Conservation (phyloP, 2,329 filamentous ascomycete species). For the Xylariaceae sp. region DNA sequence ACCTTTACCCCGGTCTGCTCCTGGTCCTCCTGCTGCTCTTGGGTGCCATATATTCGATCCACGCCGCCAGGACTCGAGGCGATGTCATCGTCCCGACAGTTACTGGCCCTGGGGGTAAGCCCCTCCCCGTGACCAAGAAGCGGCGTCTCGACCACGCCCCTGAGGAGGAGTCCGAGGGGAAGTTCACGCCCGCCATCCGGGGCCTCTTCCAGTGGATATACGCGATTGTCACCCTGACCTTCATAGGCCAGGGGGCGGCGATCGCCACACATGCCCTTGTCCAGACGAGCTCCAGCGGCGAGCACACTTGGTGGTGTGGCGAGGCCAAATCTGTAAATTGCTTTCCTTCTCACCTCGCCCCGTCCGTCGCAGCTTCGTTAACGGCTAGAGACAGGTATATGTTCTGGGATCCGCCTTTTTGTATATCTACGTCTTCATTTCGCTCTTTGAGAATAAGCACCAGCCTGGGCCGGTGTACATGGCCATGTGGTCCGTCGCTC, state of each 20-base stretch:
- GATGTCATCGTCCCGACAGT: conserved; percentile 42
- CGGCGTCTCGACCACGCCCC: conserved; percentile 43
- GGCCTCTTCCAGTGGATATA: conserved; percentile 69
- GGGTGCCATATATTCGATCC: conserved; percentile 48
- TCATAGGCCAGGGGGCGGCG: conserved; percentile 67
- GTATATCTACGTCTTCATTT: conserved; percentile 79
- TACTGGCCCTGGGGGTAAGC: conserved; percentile 82
- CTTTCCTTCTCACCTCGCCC: neutral
- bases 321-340: conserved; percentile 30
- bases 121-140: conserved; percentile 64
- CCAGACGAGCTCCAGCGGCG: conserved; percentile 33
- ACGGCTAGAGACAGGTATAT: conserved; percentile 64
- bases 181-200: conserved; percentile 38
- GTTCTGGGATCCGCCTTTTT: conserved; percentile 80
- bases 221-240: conserved; percentile 64
- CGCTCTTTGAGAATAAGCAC: conserved; percentile 75
- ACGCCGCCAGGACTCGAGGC: conserved; percentile 45
- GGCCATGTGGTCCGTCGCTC: conserved; percentile 67
- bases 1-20: conserved; percentile 48
- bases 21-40: conserved; percentile 46
- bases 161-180: conserved; percentile 33
- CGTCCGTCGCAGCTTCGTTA: conserved; percentile 2
- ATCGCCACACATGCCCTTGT: conserved; percentile 70
- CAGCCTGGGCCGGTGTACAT: conserved; percentile 78
- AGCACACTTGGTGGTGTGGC: conserved; percentile 30